phyloP scores from a whole-genome alignment of 2,329 filamentous ascomycete genomes.

The Neonectria neomacrospora region DNA sequence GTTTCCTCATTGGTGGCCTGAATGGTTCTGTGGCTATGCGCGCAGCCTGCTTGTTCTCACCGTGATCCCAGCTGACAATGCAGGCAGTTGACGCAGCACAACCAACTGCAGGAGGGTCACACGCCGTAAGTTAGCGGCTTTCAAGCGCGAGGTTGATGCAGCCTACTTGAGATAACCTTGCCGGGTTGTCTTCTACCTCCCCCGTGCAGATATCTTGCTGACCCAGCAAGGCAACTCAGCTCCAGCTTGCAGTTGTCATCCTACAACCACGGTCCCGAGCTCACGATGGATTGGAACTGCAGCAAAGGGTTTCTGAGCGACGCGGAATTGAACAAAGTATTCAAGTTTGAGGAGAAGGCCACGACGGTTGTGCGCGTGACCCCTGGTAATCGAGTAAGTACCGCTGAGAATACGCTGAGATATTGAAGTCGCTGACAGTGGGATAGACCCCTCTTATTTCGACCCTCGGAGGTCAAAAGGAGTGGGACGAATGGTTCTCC shows the following conservation, averaged over 20 bases:
- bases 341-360: neutral
- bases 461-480: neutral
- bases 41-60: neutral
- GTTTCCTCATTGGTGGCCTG: neutral
- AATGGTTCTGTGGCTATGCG: neutral
- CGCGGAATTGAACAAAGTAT: neutral
- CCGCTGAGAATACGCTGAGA: neutral
- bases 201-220: neutral
- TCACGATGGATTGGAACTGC: neutral
- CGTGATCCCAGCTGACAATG: neutral
- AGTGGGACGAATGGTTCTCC: conserved; percentile 21
- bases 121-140: neutral
- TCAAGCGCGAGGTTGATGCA: neutral
- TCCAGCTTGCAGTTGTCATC: neutral
- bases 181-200: neutral
- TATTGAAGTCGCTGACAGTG: neutral
- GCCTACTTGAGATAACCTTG: neutral
- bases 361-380: neutral
- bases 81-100: neutral
- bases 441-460: conserved; percentile 5
- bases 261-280: neutral
- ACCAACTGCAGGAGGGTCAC: neutral
- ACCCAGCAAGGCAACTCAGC: neutral
- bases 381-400: neutral
- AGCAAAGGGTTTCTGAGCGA: neutral